Percentiles rank a stretch among this genome's conserved stretches.
Evolutionary conservation across 2,329 filamentous ascomycete genomes (phyloP).

Genomic region (Thyridium curvatum): DNA sequence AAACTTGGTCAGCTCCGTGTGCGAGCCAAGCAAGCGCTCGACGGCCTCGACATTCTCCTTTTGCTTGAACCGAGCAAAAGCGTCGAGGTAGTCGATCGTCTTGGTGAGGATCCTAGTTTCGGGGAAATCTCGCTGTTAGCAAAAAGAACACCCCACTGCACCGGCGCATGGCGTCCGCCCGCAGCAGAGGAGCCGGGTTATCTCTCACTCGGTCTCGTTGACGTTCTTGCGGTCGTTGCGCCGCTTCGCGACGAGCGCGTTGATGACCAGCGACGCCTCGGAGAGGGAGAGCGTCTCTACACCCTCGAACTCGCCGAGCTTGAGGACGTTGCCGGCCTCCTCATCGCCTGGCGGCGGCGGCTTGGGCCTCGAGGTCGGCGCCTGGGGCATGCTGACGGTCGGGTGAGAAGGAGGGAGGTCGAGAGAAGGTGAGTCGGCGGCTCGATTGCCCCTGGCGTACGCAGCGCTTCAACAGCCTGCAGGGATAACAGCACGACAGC

Average conservation of each 20-base stretch:
- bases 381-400: slow-evolving; percentile 28
- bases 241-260: slow-evolving; percentile 77
- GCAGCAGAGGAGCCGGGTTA: slow-evolving; percentile 11
- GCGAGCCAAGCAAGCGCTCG: slow-evolving; percentile 74
- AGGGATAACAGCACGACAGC: no score
- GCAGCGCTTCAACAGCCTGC: no score
- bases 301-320: slow-evolving; percentile 88
- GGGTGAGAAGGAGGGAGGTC: no score
- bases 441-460: no score
- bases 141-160: neutral
- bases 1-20: slow-evolving; percentile 79
- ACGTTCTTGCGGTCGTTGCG: slow-evolving; percentile 74
- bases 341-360: slow-evolving; percentile 72
- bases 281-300: slow-evolving; percentile 89
- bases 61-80: slow-evolving; percentile 93
- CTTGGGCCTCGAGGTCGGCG: slow-evolving; percentile 58
- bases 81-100: slow-evolving; percentile 86
- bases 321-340: slow-evolving; percentile 74
- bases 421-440: no score
- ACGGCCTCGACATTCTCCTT: slow-evolving; percentile 95
- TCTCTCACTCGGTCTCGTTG: slow-evolving; percentile 79
- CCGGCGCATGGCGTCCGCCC: neutral
- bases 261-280: slow-evolving; percentile 87
- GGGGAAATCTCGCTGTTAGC: neutral
- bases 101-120: slow-evolving; percentile 65